Base-by-base conservation (phyloP, 345 rosid genomes). In the Nephelium lappaceum region DNA sequence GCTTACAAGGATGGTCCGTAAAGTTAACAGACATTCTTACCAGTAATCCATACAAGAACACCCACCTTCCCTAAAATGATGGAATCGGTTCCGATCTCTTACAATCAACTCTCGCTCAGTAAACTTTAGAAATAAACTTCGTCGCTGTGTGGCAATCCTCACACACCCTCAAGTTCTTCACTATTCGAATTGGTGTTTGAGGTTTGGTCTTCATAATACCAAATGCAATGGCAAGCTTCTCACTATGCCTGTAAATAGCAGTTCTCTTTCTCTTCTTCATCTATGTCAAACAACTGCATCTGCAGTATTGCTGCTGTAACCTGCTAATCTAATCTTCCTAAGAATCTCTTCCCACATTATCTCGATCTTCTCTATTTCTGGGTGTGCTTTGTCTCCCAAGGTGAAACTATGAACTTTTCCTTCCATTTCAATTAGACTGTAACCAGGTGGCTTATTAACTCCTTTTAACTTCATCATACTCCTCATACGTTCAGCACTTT, bases 11-110 rank as follows among this genome's bases (percentile, higher is more conserved):
- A 18, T 61, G 36, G 66, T 61, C 11, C 10, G 14, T 23, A 61
- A 61, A 8, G 31, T 61, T 4, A n/a, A 61, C 14, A 61, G 5
- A n/a, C 8, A 15, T 19, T 27, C 10, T 85, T 69, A 91, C 98
- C 98, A 93, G 74, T 86, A 93, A 82, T 90, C 98, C 77, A 14
- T 79, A 72, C 97, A 93, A 42, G 98, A 93, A 81, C 98, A 93
- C 27, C 71, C 62, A 63, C 98, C 97, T 53, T 83, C 80, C 82
- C 78, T 83, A 80, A 93, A 91, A 89, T 89, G 93, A 78, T 93
- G 98, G 82, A 91, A 93, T 68, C 96, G 79, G 72, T 91, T 93
- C 64, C 93, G 57, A 43, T 93, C 95, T 77, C 95, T 88, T 0
- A 91, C 95, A 64, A 91, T 90, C 61, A 93, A 81, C 84, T 91